These are phyloP conservation scores for Nakaseomyces uthaithaninus DNA, from an alignment of 1,139 yeast genomes.

Conservation along the genomic window DNA sequence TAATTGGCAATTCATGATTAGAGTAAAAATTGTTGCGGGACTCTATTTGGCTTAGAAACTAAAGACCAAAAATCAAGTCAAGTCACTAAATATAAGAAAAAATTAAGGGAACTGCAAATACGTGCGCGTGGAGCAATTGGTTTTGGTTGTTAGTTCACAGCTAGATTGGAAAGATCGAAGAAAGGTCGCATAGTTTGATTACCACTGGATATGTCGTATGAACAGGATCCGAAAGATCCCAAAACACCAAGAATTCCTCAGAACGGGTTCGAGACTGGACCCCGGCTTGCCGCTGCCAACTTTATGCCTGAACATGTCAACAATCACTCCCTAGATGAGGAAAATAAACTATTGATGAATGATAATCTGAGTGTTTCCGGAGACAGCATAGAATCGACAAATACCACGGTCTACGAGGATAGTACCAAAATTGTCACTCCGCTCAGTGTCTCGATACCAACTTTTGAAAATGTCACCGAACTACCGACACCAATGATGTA, in stretches of 20 bases:
- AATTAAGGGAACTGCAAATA: too few species aligned
- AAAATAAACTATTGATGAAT: not conserved
- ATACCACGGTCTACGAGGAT: not conserved
- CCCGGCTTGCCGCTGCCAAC: not conserved
- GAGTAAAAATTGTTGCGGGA: too few species aligned
- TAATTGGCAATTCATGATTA: too few species aligned
- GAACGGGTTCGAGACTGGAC: not conserved
- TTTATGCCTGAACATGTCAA: too few species aligned
- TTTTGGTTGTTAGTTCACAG: too few species aligned
- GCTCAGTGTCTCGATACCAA: constrained; percentile 13
- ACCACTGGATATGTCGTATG: constrained; percentile 2
- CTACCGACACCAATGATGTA: constrained; percentile 30
- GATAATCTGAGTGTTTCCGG: not conserved
- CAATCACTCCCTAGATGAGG: not conserved
- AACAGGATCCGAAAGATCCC: not conserved
- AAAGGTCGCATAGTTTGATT: too few species aligned
- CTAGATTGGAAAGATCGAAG: too few species aligned
- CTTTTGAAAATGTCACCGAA: constrained; percentile 18
- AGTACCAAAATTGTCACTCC: constrained; percentile 1
- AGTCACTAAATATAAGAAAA: too few species aligned
- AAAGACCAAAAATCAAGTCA: too few species aligned
- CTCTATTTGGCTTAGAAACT: too few species aligned
- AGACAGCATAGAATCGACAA: not conserved
- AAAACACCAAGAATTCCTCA: constrained; percentile 6
- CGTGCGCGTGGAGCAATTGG: too few species aligned